A percentile compares a stretch with the other conserved stretches of the same genome.
phyloP scores from a whole-genome alignment of 768 basidiomycete species.

The Hypholoma fasciculare region DNA sequence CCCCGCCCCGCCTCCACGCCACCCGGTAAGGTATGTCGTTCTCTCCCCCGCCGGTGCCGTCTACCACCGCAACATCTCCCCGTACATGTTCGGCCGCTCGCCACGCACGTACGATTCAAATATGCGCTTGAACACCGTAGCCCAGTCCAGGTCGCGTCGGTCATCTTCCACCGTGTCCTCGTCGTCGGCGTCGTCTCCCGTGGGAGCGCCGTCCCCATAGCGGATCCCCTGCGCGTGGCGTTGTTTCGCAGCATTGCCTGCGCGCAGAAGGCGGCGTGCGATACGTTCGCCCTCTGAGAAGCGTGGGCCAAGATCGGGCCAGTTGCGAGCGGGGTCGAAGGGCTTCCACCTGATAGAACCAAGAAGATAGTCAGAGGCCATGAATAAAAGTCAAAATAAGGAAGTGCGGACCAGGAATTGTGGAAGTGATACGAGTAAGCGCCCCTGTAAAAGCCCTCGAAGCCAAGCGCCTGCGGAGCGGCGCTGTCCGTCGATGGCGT shows the following conservation, averaged over 20 bases:
- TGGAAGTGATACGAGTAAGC: slow-evolving; percentile 97
- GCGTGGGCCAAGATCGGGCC: slow-evolving; percentile 86
- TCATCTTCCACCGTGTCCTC: slow-evolving; percentile 58
- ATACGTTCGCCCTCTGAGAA: slow-evolving; percentile 76
- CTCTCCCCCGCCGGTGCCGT: neutral
- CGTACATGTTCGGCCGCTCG: slow-evolving; percentile 95
- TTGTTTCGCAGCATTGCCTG: slow-evolving; percentile 10
- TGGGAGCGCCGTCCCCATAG: slow-evolving; percentile 8
- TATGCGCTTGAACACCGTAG: slow-evolving; percentile 91
- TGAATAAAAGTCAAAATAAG: neutral
- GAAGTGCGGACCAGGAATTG: slow-evolving; percentile 72
- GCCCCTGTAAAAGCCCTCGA: slow-evolving; percentile 95
- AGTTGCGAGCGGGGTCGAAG: slow-evolving; percentile 91
- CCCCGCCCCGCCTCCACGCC: neutral
- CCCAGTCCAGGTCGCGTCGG: slow-evolving; percentile 86
- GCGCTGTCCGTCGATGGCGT: slow-evolving; percentile 73
- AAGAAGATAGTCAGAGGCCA: neutral
- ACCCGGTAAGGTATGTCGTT: neutral
- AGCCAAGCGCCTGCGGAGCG: slow-evolving; percentile 84
- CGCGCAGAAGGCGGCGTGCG: slow-evolving; percentile 44
- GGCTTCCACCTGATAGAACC: slow-evolving; percentile 80
- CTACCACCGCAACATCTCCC: slow-evolving; percentile 70
- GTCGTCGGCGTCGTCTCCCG: slow-evolving; percentile 38
- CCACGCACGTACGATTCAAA: slow-evolving; percentile 92
- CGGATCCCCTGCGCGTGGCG: slow-evolving; percentile 19